These are phyloP conservation scores for Colletotrichum spaethianum DNA, from an alignment of 2,329 filamentous ascomycete genomes.

Conservation along the genomic window DNA sequence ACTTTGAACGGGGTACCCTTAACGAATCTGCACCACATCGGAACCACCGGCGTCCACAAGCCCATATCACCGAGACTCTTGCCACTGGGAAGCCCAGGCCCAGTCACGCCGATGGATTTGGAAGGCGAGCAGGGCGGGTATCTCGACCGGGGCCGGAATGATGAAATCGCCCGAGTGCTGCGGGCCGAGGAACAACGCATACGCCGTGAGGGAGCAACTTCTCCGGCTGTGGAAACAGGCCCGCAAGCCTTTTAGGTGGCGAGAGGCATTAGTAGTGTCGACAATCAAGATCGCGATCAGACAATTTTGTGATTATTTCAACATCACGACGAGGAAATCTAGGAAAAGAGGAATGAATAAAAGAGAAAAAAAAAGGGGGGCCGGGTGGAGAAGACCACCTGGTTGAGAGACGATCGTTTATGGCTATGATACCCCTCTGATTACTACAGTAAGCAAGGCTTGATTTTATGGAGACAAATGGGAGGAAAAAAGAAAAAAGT, in stretches of 20 bases:
- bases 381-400: not conserved
- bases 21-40: conserved; percentile 54
- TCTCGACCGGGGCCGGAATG: conserved; percentile 49
- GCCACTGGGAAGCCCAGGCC: conserved; percentile 71
- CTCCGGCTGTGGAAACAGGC: conserved; percentile 52
- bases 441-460: conserved; percentile 3
- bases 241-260: conserved; percentile 47
- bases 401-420: conserved; percentile 25
- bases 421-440: conserved; percentile 41
- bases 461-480: conserved; percentile 1
- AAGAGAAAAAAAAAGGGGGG: not conserved
- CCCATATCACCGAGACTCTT: conserved; percentile 65
- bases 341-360: too few species aligned
- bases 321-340: not conserved
- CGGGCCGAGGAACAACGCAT: conserved; percentile 51
- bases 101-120: conserved; percentile 74
- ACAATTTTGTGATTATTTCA: not conserved
- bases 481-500: not conserved
- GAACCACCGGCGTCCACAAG: conserved; percentile 57
- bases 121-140: conserved; percentile 58
- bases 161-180: conserved; percentile 42
- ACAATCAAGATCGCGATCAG: not conserved
- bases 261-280: not conserved
- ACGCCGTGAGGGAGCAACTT: conserved; percentile 49
- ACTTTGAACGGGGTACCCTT: conserved; percentile 54